Conservation (phyloP, 108 stramenopile species). For the Parietichytrium sp. region DNA sequence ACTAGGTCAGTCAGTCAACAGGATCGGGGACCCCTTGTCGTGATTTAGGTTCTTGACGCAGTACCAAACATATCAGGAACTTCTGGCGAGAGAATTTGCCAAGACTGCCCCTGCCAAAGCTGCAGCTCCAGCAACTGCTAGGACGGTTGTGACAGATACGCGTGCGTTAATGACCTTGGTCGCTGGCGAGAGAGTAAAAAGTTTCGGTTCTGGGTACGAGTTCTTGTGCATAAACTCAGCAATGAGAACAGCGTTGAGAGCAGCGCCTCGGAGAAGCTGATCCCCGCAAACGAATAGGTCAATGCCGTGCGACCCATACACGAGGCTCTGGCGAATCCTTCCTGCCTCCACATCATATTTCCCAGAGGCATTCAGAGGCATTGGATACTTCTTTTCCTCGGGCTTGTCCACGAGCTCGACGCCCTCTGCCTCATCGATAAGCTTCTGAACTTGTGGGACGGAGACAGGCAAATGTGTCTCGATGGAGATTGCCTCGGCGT, state of each 20-base stretch:
- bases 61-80: too few species aligned
- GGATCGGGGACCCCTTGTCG: too few species aligned
- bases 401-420: slow-evolving; percentile 78
- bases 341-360: slow-evolving; percentile 93
- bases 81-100: too few species aligned
- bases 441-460: slow-evolving; percentile 71
- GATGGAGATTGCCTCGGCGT: slow-evolving; percentile 89
- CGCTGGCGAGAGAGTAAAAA: too few species aligned
- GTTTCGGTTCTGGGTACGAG: not conserved
- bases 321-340: slow-evolving; percentile 72
- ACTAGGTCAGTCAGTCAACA: too few species aligned
- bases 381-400: slow-evolving; percentile 76
- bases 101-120: too few species aligned
- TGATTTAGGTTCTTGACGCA: too few species aligned
- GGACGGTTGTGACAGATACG: too few species aligned
- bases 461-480: slow-evolving; percentile 82
- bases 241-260: slow-evolving; percentile 91
- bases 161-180: too few species aligned
- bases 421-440: slow-evolving; percentile 72
- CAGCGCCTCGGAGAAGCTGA: slow-evolving; percentile 93
- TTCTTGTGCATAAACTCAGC: slow-evolving; percentile 84
- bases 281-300: slow-evolving; percentile 97
- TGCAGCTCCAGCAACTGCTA: too few species aligned
- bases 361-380: slow-evolving; percentile 92
- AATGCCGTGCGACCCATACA: slow-evolving; percentile 84